These are phyloP conservation scores for Bipolaris bicolor DNA, from an alignment of 2,329 filamentous ascomycete genomes.

Conservation along the genomic window DNA sequence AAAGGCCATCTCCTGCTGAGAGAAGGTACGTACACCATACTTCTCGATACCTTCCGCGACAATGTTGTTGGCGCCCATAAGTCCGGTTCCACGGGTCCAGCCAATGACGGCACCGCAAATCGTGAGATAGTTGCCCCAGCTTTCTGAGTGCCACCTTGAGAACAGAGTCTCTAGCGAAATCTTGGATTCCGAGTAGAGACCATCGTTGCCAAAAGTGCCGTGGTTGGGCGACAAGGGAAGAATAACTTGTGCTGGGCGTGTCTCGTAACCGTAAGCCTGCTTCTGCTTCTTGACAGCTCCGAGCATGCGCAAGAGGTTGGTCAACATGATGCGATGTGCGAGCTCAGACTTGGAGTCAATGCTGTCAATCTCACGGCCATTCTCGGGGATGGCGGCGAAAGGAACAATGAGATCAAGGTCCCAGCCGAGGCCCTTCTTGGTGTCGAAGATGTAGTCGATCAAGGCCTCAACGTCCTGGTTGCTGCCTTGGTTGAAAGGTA, in stretches of 20 bases:
- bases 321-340: slow-evolving; percentile 98
- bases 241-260: slow-evolving; percentile 93
- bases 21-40: slow-evolving; percentile 96
- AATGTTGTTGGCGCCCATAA: slow-evolving; percentile 98
- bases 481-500: slow-evolving; percentile 98
- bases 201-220: slow-evolving; percentile 96
- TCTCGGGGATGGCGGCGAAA: slow-evolving; percentile 97
- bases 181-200: slow-evolving; percentile 98
- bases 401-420: slow-evolving; percentile 95
- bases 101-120: slow-evolving; percentile 98
- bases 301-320: slow-evolving; percentile 90
- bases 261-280: slow-evolving; percentile 84
- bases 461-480: slow-evolving; percentile 96
- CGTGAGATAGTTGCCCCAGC: slow-evolving; percentile 95
- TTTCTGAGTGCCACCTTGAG: slow-evolving; percentile 98
- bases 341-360: slow-evolving; percentile 98
- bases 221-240: slow-evolving; percentile 96
- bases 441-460: slow-evolving; percentile 93
- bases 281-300: slow-evolving; percentile 93
- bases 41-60: slow-evolving; percentile 96
- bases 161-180: slow-evolving; percentile 95
- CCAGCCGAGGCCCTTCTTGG: slow-evolving; percentile 96
- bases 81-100: slow-evolving; percentile 96
- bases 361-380: slow-evolving; percentile 93
- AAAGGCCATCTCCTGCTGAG: slow-evolving; percentile 99